Base-by-base conservation (phyloP, 306 rosid species). In the Abrus precatorius region DNA sequence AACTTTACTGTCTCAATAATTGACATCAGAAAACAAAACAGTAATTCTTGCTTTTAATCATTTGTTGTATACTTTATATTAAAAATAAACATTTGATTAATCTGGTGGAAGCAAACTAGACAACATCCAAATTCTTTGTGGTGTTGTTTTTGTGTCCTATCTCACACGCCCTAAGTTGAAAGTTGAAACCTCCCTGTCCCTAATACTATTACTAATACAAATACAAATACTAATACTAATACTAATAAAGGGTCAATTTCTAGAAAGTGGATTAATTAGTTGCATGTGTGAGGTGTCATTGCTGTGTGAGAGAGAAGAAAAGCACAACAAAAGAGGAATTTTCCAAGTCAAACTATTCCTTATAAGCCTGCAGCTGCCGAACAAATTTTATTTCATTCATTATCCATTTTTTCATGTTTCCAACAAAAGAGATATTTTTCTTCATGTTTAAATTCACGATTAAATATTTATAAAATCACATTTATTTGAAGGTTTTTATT, bases 261-360 rank as follows among this genome's bases (percentile, higher is more conserved):
- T 69, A 77, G 75, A 69, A 78, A 47, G n/a, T 48, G 9, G 12
- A 9, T 28, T 28, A 13, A 43, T 68, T 49, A 45, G 14, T 45
- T 67, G 8, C 52, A 33, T 53, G 8, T 20, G 20, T 20, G 20
- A 0, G 20, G 20, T 20, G 63, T n/a, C 27, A 75, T 59, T 43
- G 63, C 10, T 62, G 53, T 62, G 50, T 41, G 2, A 44, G 20
- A 20, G 20, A 20, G 20, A 20, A 20, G 20, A 10, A 43, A 47
- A 47, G 44, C 50, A 69, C 2, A 43, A 43, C 47, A 33, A 60
- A 44, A 48, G 12, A 1, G 30, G 79, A 78, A 30, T 0, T 66
- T 72, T 65, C 82, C 7, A 60, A 84, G 82, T 84, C 84, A 79
- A 84, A 68, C 67, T 32, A 36, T 55, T 80, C 79, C 38, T 72